phyloP scores from a whole-genome alignment of 805 yeast genomes.

The Saturnispora sekii region DNA sequence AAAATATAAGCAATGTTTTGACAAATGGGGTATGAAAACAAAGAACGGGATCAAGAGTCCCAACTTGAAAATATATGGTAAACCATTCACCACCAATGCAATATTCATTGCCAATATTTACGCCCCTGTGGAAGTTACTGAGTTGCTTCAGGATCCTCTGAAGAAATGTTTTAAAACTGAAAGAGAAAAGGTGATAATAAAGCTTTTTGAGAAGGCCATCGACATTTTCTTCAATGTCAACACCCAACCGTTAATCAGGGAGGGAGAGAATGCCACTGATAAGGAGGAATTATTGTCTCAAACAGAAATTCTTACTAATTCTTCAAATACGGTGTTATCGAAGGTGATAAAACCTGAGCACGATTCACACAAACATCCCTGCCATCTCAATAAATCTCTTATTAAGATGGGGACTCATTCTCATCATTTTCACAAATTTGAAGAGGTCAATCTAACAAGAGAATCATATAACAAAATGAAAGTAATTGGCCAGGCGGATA shows the following conservation, averaged over 20 bases:
- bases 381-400: background rate
- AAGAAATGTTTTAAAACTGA: conserved; percentile 25
- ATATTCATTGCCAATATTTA: conserved; percentile 28
- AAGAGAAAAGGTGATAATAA: conserved; percentile 20
- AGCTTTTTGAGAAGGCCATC: conserved; percentile 26
- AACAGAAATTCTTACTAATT: too few species aligned
- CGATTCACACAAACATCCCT: background rate
- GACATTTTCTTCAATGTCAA: conserved; percentile 19
- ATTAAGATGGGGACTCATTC: conserved; percentile 4
- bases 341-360: too few species aligned
- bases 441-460: conserved; percentile 6
- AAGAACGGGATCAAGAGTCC: background rate
- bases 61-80: conserved; percentile 18
- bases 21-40: conserved; percentile 8
- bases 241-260: background rate
- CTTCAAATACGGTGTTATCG: too few species aligned
- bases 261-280: background rate
- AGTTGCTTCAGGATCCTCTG: conserved; percentile 32
- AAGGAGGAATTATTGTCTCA: too few species aligned
- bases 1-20: conserved; percentile 17
- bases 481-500: conserved; percentile 50
- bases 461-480: conserved; percentile 16
- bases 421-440: conserved; percentile 1
- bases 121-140: conserved; percentile 20
- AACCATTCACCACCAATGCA: conserved; percentile 30